Evolutionary conservation across 305 asterid species (phyloP).

Genomic region (Fraxinus sp.): DNA sequence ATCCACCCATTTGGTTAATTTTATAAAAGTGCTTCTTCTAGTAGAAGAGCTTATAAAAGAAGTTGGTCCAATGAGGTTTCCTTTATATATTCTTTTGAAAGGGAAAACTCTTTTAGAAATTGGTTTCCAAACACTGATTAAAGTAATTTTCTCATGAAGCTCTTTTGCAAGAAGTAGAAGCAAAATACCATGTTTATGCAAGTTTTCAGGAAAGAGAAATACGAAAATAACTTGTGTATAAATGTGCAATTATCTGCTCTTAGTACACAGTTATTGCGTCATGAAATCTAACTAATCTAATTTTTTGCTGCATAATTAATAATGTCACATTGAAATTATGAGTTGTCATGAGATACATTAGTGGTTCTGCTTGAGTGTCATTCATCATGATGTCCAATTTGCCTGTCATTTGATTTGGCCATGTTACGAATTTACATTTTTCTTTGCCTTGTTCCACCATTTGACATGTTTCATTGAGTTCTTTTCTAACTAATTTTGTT

Average conservation of each 20-base stretch:
- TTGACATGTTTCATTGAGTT: constrained; percentile 14
- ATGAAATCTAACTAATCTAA: neutral
- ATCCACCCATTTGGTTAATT: neutral
- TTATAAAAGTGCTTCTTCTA: neutral
- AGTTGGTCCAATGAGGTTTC: neutral
- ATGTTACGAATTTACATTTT: constrained; percentile 10
- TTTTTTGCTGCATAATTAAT: neutral
- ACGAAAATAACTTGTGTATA: neutral
- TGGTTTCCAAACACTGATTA: neutral
- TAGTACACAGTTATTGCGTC: neutral
- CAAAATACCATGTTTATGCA: neutral
- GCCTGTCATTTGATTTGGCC: constrained; percentile 19
- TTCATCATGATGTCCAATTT: constrained; percentile 7
- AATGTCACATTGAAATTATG: neutral
- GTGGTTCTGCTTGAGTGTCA: constrained; percentile 5
- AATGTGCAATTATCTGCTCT: constrained; percentile 4
- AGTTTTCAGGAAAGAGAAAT: constrained; percentile 4
- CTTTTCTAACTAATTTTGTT: constrained; percentile 21
- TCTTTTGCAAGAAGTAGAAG: neutral
- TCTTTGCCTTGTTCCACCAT: constrained; percentile 8
- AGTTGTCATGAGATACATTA: neutral
- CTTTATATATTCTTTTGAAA: neutral
- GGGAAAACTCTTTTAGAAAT: neutral
- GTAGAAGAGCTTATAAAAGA: neutral
- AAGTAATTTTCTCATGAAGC: neutral